Evolutionary conservation across 768 basidiomycete species (phyloP).

Genomic region (Lactifluus subvellereus): DNA sequence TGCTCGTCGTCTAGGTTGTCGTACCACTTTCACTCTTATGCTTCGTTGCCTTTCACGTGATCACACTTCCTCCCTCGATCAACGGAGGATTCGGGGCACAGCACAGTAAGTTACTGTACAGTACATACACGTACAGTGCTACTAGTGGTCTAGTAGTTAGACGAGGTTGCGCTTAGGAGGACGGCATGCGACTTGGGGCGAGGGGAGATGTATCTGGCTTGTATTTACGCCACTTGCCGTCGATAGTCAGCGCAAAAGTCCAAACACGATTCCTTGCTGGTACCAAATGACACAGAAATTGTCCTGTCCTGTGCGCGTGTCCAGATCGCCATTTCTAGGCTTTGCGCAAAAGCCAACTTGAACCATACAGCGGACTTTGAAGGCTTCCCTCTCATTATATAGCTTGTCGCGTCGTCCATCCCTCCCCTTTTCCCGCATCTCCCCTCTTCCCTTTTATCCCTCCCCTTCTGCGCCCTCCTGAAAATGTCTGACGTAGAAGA

Average conservation of each 20-base stretch:
- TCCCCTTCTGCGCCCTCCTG: not conserved
- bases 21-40: not conserved
- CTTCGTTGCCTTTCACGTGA: not conserved
- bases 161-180: too few relatives aligned
- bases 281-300: not conserved
- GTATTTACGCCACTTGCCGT: not conserved
- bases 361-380: conserved; percentile 34
- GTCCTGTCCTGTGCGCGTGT: conserved; percentile 5
- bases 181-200: too few relatives aligned
- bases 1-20: not conserved
- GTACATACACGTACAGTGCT: too few relatives aligned
- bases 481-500: conserved; percentile 37
- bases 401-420: conserved; percentile 24
- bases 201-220: too few relatives aligned
- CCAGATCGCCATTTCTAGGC: conserved; percentile 17
- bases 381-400: conserved; percentile 24
- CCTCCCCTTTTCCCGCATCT: conserved; percentile 26
- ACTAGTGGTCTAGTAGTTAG: too few relatives aligned
- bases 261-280: not conserved
- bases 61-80: not conserved
- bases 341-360: conserved; percentile 20
- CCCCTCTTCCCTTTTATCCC: conserved; percentile 16
- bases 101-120: too few relatives aligned
- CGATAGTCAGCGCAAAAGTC: not conserved
- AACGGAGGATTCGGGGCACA: too few relatives aligned